Conservation (phyloP, 345 rosid species). For the Ailanthus altissimus region DNA sequence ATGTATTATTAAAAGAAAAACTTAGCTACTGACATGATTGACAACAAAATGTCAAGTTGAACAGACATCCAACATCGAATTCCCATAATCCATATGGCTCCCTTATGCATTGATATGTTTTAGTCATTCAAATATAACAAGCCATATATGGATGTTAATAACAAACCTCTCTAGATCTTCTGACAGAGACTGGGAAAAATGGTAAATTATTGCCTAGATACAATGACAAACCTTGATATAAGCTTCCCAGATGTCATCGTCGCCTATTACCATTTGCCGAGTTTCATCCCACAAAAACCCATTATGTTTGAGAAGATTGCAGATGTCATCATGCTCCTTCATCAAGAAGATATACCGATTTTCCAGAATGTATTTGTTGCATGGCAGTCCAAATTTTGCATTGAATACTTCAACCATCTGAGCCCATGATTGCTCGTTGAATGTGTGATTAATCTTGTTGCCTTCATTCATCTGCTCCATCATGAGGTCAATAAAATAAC, state of each 20-base stretch:
- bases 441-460: constrained; percentile 42
- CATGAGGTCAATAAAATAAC: constrained; percentile 55
- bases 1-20: constrained; percentile 13
- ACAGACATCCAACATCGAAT: not conserved
- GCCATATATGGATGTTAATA: not conserved
- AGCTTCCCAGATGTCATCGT: constrained; percentile 57
- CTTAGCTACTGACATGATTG: not conserved
- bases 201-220: not conserved
- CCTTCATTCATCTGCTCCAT: constrained; percentile 51
- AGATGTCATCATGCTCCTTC: constrained; percentile 62
- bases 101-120: too few relatives aligned
- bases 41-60: not conserved
- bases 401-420: constrained; percentile 55
- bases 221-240: constrained; percentile 50
- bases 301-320: constrained; percentile 45
- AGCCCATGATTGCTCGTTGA: constrained; percentile 64
- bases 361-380: constrained; percentile 53
- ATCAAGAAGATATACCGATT: constrained; percentile 53
- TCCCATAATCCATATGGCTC: not conserved
- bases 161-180: not conserved
- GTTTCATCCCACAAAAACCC: constrained; percentile 69
- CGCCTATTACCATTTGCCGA: constrained; percentile 52
- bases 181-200: not conserved
- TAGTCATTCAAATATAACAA: not conserved
- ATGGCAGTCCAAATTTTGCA: constrained; percentile 47